Percentiles rank a stretch among this genome's conserved stretches.
Conservation (phyloP, 2,329 filamentous ascomycete species). For the Ceratocystis harringtonii region DNA sequence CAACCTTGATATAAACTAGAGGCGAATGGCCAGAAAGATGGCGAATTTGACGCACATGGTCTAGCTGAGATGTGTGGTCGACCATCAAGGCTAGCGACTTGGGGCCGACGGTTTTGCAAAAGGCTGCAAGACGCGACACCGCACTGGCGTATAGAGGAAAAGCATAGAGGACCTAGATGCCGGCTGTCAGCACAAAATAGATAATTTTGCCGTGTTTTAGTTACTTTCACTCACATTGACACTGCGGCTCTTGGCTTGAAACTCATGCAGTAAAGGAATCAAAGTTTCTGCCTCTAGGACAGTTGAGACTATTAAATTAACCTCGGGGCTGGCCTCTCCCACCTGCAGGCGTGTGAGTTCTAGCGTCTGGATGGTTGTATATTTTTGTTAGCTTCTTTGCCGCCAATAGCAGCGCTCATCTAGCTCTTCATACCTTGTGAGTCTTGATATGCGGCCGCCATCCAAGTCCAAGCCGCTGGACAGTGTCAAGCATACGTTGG, state of each 20-base stretch:
- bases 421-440: conserved; percentile 46
- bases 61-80: conserved; percentile 50
- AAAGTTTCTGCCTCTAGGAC: conserved; percentile 58
- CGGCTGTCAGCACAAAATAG: conserved; percentile 1
- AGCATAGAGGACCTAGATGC: conserved; percentile 48
- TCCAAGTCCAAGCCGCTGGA: conserved; percentile 40
- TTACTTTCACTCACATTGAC: conserved; percentile 44
- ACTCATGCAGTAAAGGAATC: conserved; percentile 43
- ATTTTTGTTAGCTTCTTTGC: conserved; percentile 18
- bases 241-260: conserved; percentile 35
- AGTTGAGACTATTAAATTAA: conserved; percentile 58
- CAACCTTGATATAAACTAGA: conserved; percentile 55
- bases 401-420: too few species aligned
- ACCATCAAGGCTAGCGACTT: conserved; percentile 49
- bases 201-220: neutral
- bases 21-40: conserved; percentile 32
- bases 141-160: conserved; percentile 51
- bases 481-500: conserved; percentile 52
- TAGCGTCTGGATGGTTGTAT: conserved; percentile 35
- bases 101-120: conserved; percentile 42
- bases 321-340: conserved; percentile 33
- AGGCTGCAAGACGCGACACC: conserved; percentile 40
- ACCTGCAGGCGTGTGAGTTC: conserved; percentile 56
- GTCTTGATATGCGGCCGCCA: conserved; percentile 74
- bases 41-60: conserved; percentile 30